phyloP scores from a whole-genome alignment of 2,329 filamentous ascomycete genomes.

The Lasiodiplodia gonubiensis region DNA sequence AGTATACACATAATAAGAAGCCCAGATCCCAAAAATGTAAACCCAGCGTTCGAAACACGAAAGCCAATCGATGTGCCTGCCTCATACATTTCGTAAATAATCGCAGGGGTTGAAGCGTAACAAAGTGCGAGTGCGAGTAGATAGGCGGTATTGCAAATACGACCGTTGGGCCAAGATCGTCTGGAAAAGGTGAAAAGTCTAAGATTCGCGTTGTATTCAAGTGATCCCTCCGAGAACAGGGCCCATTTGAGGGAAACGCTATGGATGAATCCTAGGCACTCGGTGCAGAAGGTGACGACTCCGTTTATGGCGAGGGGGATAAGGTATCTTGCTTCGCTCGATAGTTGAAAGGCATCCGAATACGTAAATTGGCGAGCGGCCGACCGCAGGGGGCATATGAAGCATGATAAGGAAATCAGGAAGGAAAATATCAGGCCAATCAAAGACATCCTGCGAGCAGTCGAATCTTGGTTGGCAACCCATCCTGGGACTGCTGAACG shows the following conservation, averaged over 20 bases:
- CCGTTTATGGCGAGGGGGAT: background rate
- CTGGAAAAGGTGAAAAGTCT: background rate
- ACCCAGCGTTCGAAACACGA: too few species aligned
- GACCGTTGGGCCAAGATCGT: background rate
- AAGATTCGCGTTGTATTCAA: background rate
- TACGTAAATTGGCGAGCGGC: too few species aligned
- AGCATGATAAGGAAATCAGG: too few species aligned
- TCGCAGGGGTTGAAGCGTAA: background rate
- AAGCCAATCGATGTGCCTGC: too few species aligned
- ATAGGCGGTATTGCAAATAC: background rate
- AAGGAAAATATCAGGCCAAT: too few species aligned
- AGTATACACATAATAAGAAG: background rate
- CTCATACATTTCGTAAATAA: background rate
- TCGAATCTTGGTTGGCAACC: too few species aligned
- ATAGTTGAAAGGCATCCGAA: too few species aligned
- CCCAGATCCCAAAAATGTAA: background rate
- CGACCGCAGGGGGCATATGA: too few species aligned
- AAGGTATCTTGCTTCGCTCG: background rate
- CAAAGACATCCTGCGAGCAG: too few species aligned
- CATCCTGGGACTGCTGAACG: too few species aligned
- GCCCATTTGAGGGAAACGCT: background rate
- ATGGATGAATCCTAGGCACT: background rate
- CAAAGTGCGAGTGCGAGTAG: background rate
- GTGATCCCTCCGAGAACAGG: background rate
- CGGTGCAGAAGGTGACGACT: background rate